Evolutionary conservation across 2,329 filamentous ascomycete genomes (phyloP).

Genomic region (Septoria linicola): DNA sequence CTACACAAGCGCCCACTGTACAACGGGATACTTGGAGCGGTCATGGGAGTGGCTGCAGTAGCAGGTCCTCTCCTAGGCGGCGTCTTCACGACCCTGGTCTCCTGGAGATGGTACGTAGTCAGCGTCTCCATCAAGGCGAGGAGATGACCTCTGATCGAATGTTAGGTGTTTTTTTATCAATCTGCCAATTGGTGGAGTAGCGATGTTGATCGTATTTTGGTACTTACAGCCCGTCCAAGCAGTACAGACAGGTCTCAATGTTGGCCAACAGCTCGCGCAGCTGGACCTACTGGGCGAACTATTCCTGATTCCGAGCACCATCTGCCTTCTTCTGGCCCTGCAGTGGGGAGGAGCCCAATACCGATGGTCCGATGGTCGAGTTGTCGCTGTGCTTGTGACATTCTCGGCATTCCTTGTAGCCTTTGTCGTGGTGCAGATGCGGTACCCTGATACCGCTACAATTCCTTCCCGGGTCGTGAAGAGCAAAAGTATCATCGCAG

Average conservation of each 20-base stretch:
- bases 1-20: slow-evolving; percentile 22
- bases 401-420: slow-evolving; percentile 11
- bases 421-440: slow-evolving; percentile 18
- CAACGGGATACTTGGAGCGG: slow-evolving; percentile 38
- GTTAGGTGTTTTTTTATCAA: slow-evolving; percentile 58
- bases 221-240: slow-evolving; percentile 15
- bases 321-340: slow-evolving; percentile 47
- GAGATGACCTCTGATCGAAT: too few species aligned
- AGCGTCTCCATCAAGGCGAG: too few species aligned
- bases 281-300: slow-evolving; percentile 45
- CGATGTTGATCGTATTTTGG: slow-evolving; percentile 34
- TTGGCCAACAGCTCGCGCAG: slow-evolving; percentile 26
- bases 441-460: slow-evolving; percentile 20
- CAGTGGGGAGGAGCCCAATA: slow-evolving; percentile 49
- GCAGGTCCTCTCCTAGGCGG: slow-evolving; percentile 55
- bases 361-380: too few species aligned
- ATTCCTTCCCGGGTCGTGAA: slow-evolving; percentile 13
- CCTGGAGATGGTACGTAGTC: slow-evolving; percentile 53
- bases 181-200: slow-evolving; percentile 47
- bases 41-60: slow-evolving; percentile 46
- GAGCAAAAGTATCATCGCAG: slow-evolving; percentile 18
- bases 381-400: slow-evolving; percentile 1
- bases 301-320: slow-evolving; percentile 39
- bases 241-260: slow-evolving; percentile 18
- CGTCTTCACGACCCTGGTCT: slow-evolving; percentile 46